A percentile compares a stretch with the other conserved stretches of the same genome.
phyloP scores from a whole-genome alignment of 208 protist genomes.

The Crithidia expoeki region DNA sequence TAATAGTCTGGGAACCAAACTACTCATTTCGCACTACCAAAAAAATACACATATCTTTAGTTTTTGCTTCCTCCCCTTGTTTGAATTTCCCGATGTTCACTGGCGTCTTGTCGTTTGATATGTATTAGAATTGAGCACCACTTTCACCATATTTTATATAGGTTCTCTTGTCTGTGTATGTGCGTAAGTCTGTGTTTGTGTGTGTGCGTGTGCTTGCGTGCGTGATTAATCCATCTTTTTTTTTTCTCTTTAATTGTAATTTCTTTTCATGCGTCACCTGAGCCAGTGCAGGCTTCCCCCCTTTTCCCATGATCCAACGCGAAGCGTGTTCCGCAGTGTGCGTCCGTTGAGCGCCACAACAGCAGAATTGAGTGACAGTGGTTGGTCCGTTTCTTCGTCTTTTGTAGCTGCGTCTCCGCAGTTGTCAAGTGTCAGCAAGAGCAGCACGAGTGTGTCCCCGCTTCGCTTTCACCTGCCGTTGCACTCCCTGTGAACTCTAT shows the following conservation, averaged over 20 bases:
- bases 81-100: no score
- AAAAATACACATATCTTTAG: no score
- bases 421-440: neutral
- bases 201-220: no score
- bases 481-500: neutral
- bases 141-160: no score
- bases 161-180: no score
- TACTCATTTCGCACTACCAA: no score
- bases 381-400: neutral
- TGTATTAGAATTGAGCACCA: no score
- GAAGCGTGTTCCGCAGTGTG: neutral
- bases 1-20: no score
- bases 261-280: conserved; percentile 20
- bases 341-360: conserved; percentile 4
- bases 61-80: no score
- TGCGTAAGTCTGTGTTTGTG: no score
- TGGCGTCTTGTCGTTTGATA: no score
- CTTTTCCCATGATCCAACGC: conserved; percentile 14
- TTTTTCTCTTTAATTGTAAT: conserved; percentile 8
- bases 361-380: neutral
- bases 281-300: conserved; percentile 9
- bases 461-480: neutral
- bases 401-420: neutral
- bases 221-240: neutral
- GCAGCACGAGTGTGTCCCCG: neutral